phyloP scores from a whole-genome alignment of 805 yeast genomes.

The Nakazawaea holstii region DNA sequence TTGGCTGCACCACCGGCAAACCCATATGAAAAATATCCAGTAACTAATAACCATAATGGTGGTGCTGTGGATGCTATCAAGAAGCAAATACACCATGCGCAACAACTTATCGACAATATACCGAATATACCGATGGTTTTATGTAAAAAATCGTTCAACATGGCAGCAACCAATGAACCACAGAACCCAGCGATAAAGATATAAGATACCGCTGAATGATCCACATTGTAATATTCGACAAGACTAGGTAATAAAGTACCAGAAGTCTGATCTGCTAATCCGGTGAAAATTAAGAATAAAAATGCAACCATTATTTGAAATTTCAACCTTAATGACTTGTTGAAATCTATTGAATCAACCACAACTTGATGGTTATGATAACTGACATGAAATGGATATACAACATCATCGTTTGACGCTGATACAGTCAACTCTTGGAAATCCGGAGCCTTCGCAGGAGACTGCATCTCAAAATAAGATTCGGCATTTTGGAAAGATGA shows the following conservation, averaged over 20 bases:
- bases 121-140: constrained; percentile 8
- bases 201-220: constrained; percentile 31
- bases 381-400: constrained; percentile 4
- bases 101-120: not conserved
- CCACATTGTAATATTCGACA: constrained; percentile 40
- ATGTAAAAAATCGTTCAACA: constrained; percentile 10
- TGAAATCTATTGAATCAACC: constrained; percentile 35
- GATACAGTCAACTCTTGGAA: not conserved
- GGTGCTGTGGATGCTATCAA: constrained; percentile 6
- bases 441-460: not conserved
- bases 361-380: constrained; percentile 19
- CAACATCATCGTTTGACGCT: not conserved
- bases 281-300: constrained; percentile 39
- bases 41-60: constrained; percentile 6
- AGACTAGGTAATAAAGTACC: constrained; percentile 55
- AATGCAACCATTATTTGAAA: constrained; percentile 37
- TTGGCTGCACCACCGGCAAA: constrained; percentile 11
- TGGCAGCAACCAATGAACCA: constrained; percentile 7
- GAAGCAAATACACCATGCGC: constrained; percentile 5
- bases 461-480: constrained; percentile 4
- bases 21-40: constrained; percentile 5
- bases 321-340: constrained; percentile 31
- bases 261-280: constrained; percentile 54
- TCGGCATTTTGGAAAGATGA: not conserved
- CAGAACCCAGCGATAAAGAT: constrained; percentile 9